Evolutionary conservation across 2,329 filamentous ascomycete species (phyloP).

Genomic region (Sphaerostilbella broomeana): DNA sequence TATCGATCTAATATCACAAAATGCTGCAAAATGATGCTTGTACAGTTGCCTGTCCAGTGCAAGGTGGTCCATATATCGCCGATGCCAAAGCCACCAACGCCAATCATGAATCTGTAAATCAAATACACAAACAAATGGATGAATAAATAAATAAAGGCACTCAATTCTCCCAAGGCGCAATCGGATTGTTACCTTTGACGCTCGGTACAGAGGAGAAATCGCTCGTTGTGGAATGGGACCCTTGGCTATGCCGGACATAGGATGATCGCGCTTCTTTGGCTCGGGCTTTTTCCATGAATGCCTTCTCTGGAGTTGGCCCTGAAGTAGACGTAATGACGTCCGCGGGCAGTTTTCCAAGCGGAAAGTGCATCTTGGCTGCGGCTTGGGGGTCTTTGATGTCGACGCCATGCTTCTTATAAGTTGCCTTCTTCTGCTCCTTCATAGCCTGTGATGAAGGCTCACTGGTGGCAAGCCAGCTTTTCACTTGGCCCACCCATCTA

Average conservation of each 20-base stretch:
- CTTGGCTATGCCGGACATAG: constrained; percentile 20
- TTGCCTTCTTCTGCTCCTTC: constrained; percentile 38
- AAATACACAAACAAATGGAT: not conserved
- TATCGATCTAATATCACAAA: not conserved
- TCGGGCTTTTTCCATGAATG: constrained; percentile 29
- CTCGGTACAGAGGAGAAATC: constrained; percentile 28
- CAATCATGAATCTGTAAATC: constrained; percentile 6
- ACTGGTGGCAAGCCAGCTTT: constrained; percentile 41
- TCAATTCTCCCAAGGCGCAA: constrained; percentile 27
- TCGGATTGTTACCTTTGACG: constrained; percentile 24
- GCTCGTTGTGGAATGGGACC: constrained; percentile 29
- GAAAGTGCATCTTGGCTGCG: constrained; percentile 40
- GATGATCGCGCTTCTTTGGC: constrained; percentile 27
- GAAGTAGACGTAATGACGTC: constrained; percentile 40
- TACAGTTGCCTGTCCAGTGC: not conserved
- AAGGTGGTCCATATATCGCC: not conserved
- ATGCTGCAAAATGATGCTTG: not conserved
- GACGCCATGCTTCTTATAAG: constrained; percentile 39
- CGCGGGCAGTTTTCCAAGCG: constrained; percentile 38
- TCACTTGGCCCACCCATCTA: constrained; percentile 39
- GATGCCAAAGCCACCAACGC: not conserved
- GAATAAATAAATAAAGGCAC: no score
- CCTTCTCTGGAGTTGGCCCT: constrained; percentile 41
- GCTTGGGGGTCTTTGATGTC: constrained; percentile 37
- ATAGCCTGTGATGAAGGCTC: constrained; percentile 46